Percentiles rank a stretch among this genome's conserved stretches.
These are phyloP conservation scores for Lactifluus echinatus DNA, from an alignment of 768 basidiomycete species.

Conservation along the genomic window DNA sequence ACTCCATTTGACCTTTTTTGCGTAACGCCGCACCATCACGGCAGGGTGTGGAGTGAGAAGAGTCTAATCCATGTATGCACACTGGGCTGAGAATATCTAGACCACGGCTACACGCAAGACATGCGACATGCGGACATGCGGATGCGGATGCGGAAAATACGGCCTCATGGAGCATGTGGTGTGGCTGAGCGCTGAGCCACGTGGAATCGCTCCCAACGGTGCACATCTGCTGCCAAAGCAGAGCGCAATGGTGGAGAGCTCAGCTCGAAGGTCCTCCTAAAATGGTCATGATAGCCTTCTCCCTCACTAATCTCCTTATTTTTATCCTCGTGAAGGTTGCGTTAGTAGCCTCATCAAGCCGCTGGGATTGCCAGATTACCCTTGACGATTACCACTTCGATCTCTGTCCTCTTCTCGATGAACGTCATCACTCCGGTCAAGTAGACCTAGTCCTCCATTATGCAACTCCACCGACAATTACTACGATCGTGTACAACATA, in stretches of 20 bases:
- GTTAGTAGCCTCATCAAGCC: background rate
- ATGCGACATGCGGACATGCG: too few species aligned
- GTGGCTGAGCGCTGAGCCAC: too few species aligned
- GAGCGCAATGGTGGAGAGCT: too few species aligned
- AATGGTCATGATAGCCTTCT: background rate
- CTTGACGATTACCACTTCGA: constrained; percentile 19
- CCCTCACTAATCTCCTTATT: background rate
- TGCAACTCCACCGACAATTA: constrained; percentile 26
- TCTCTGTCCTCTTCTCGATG: constrained; percentile 26
- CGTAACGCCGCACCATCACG: background rate
- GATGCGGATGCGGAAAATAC: background rate
- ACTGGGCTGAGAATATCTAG: background rate
- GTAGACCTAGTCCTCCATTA: constrained; percentile 16
- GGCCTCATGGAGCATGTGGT: background rate
- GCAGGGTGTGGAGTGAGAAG: background rate
- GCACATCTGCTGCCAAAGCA: too few species aligned
- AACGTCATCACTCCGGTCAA: constrained; percentile 19
- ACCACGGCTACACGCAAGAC: background rate
- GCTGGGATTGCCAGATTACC: constrained; percentile 4
- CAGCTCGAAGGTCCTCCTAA: background rate
- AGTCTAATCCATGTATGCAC: too few species aligned
- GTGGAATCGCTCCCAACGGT: too few species aligned
- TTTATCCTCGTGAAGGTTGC: background rate
- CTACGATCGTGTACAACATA: constrained; percentile 25
- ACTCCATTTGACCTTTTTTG: background rate